These are phyloP conservation scores for Termitomyces heimii DNA, from an alignment of 768 basidiomycete genomes.

Conservation along the genomic window DNA sequence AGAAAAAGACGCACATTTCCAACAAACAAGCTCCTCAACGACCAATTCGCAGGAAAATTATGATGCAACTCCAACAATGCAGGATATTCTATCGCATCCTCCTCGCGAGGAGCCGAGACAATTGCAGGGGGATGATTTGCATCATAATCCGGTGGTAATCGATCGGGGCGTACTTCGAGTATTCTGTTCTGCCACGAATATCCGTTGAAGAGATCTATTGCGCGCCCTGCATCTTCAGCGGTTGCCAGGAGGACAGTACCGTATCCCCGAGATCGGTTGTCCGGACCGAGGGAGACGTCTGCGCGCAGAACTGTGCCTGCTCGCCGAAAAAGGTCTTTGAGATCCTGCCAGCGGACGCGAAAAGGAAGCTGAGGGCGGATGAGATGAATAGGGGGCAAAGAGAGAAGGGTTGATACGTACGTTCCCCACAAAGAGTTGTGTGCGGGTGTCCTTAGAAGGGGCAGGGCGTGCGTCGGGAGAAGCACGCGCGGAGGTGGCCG, in stretches of 20 bases:
- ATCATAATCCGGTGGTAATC: slow-evolving; percentile 63
- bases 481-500: slow-evolving; percentile 73
- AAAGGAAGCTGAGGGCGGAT: slow-evolving; percentile 70
- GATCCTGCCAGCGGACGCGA: slow-evolving; percentile 97
- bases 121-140: slow-evolving; percentile 19
- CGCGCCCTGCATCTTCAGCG: slow-evolving; percentile 91
- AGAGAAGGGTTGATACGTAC: slow-evolving; percentile 44
- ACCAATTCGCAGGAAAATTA: slow-evolving; percentile 18
- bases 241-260: slow-evolving; percentile 93
- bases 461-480: slow-evolving; percentile 38
- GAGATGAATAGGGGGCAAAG: neutral
- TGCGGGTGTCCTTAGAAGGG: slow-evolving; percentile 77
- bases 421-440: slow-evolving; percentile 95
- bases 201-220: slow-evolving; percentile 95
- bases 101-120: slow-evolving; percentile 5
- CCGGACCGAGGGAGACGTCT: slow-evolving; percentile 73
- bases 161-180: slow-evolving; percentile 88
- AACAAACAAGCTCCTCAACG: slow-evolving; percentile 69
- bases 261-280: slow-evolving; percentile 89
- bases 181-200: slow-evolving; percentile 95
- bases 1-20: slow-evolving; percentile 66
- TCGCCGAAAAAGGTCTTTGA: slow-evolving; percentile 95
- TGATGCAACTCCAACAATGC: slow-evolving; percentile 21
- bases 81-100: slow-evolving; percentile 12
- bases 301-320: slow-evolving; percentile 87